Evolutionary conservation across 2,329 filamentous ascomycete genomes (phyloP).

Genomic region (Rhexocercosporidium sp.): DNA sequence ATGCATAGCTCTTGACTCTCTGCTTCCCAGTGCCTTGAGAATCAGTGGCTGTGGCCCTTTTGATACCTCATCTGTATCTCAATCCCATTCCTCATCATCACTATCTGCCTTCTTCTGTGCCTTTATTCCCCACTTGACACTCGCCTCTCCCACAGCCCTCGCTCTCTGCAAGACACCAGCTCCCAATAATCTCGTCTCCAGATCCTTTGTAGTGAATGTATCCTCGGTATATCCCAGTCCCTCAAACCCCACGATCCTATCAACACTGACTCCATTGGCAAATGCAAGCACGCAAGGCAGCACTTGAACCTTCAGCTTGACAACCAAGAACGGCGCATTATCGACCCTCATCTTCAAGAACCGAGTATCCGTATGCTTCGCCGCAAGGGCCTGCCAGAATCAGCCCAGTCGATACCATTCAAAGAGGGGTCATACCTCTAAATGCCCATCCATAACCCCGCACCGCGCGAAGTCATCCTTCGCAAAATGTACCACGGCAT

Average conservation of each 20-base stretch:
- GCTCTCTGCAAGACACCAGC: slow-evolving; percentile 56
- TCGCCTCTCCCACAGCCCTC: slow-evolving; percentile 54
- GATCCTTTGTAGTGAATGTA: slow-evolving; percentile 57
- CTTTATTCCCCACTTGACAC: slow-evolving; percentile 40
- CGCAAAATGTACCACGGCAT: slow-evolving; percentile 48
- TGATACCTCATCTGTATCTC: slow-evolving; percentile 16
- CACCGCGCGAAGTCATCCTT: slow-evolving; percentile 49
- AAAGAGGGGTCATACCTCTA: slow-evolving; percentile 37
- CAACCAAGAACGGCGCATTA: slow-evolving; percentile 63
- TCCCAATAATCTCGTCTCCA: slow-evolving; percentile 57
- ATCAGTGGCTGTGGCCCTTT: background rate
- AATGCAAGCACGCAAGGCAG: slow-evolving; percentile 64
- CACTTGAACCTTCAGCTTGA: slow-evolving; percentile 61
- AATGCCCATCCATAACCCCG: slow-evolving; percentile 48
- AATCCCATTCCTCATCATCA: slow-evolving; percentile 56
- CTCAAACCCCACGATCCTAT: slow-evolving; percentile 64
- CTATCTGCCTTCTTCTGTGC: slow-evolving; percentile 48
- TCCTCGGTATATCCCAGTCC: slow-evolving; percentile 57
- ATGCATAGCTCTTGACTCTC: background rate
- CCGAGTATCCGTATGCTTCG: slow-evolving; percentile 62
- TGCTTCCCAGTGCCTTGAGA: too few relatives aligned
- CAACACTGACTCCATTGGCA: slow-evolving; percentile 58
- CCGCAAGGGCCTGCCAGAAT: slow-evolving; percentile 50
- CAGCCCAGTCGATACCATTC: background rate
- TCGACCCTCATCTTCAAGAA: slow-evolving; percentile 64